A percentile compares a stretch with the other conserved stretches of the same genome.
phyloP scores from a whole-genome alignment of 2,329 filamentous ascomycete species.

The Apiospora saccharicola region DNA sequence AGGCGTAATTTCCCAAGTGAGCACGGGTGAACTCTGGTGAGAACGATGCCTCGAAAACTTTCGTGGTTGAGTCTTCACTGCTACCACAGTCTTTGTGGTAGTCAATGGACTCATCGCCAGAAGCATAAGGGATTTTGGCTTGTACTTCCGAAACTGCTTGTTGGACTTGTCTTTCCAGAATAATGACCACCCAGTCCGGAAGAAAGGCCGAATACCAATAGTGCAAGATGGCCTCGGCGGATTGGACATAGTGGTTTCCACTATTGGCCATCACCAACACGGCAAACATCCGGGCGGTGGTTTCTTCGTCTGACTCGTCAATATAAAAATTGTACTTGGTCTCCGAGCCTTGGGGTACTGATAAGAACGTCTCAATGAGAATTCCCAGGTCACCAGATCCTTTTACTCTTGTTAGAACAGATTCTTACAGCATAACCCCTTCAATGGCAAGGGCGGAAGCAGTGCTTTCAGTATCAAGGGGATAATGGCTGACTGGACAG shows the following conservation, averaged over 20 bases:
- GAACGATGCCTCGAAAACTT: not conserved
- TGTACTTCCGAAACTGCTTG: fast-evolving
- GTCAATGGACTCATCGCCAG: not conserved
- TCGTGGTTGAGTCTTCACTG: not conserved
- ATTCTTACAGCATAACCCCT: no score
- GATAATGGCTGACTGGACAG: not conserved
- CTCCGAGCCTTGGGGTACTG: not conserved
- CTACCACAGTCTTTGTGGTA: no score
- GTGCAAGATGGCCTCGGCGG: not conserved
- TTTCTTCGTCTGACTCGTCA: not conserved
- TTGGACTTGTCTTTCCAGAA: not conserved
- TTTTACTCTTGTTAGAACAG: not conserved
- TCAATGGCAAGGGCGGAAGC: no score
- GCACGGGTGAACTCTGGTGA: not conserved
- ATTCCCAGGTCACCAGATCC: slow-evolving; percentile 4
- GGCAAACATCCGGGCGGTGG: not conserved
- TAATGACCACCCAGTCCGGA: not conserved
- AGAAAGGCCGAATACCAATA: slow-evolving; percentile 19
- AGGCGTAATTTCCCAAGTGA: not conserved
- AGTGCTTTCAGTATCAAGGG: no score
- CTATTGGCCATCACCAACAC: not conserved
- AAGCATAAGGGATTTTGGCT: not conserved
- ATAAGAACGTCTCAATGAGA: not conserved
- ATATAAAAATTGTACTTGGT: not conserved
- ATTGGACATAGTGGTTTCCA: not conserved